These are phyloP conservation scores for Trichoderma pleuroti DNA, from an alignment of 2,329 filamentous ascomycete genomes.

Conservation along the genomic window DNA sequence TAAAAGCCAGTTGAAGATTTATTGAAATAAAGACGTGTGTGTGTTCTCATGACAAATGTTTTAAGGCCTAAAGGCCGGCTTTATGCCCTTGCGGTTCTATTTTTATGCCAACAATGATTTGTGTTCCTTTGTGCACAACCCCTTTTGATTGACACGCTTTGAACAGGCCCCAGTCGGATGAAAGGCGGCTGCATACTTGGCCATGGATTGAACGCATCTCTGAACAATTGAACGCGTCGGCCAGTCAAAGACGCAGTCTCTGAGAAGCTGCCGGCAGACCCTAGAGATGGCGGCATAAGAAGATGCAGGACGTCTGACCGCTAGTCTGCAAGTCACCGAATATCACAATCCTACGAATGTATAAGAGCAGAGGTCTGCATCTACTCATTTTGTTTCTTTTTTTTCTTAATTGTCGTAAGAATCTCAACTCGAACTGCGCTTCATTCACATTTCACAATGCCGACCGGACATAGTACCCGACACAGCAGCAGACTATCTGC, in stretches of 20 bases:
- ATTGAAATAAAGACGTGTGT: background rate
- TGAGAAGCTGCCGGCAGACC: background rate
- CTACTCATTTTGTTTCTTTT: background rate
- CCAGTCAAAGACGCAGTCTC: background rate
- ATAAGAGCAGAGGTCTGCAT: background rate
- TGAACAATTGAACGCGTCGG: background rate
- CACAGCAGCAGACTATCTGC: background rate
- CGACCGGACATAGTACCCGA: background rate
- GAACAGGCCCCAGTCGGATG: background rate
- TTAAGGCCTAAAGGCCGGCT: background rate
- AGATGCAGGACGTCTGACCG: constrained; percentile 6
- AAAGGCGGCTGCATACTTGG: background rate
- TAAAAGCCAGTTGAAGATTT: background rate
- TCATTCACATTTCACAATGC: background rate
- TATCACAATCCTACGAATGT: background rate
- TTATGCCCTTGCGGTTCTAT: background rate
- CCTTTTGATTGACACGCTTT: background rate
- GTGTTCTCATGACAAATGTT: background rate
- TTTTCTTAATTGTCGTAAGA: background rate
- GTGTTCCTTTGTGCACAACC: background rate
- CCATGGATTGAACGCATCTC: background rate
- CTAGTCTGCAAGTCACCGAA: constrained; percentile 1
- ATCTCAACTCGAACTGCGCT: background rate
- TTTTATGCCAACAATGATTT: background rate
- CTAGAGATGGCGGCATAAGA: background rate